Base-by-base conservation (phyloP, 192 early-diverging fungal species). In the Dimargaris verticillata region DNA sequence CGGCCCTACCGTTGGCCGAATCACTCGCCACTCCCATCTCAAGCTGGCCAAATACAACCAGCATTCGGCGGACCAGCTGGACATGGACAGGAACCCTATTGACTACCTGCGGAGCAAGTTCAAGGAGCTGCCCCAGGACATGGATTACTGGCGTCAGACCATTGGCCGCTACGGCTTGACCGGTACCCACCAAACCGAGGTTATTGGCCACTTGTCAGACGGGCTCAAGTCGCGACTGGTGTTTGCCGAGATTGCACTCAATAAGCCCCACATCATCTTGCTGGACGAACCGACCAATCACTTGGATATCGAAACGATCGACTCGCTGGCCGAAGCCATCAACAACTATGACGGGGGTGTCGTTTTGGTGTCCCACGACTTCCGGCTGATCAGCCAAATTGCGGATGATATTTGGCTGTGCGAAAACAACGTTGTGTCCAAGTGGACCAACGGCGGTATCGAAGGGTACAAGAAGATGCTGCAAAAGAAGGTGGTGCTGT, bases 351-450 rank as follows among this genome's bases (percentile, higher is more conserved):
- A 84, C 64, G 95, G 95, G 45, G 95, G 95, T 67, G 89, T 97
- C 61, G 93, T 99, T 24, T 78, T 99, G 38, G 95, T 99, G 60
- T 91, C 88, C 62, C 95, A 99, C 87, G 95, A 99, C 79, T 99
- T 99, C 84, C 78, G 95, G 64, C 76, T 99, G 54, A 93, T 99
- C 66, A 83, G 80, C 54, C 93, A 99, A 76, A 89, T 99, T 66
- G 95, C 93, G 44, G 69, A 91, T 68, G 82, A 97, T 66, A 94
- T 99, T 55, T 91, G 84, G 83, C 79, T 91, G 50, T 96, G 93
- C 78, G 90, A 95, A 69, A 81, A 88, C 68, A 79, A 78, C 22
- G 70, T 76, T 28, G 85, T 92, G 58, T 68, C 68, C 17, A 78
- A 84, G 58, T 99, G 88, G 76, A 67, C 62, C 18, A 63, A 76